phyloP scores from a whole-genome alignment of 805 yeast genomes.

The Myxozyma sirexii region DNA sequence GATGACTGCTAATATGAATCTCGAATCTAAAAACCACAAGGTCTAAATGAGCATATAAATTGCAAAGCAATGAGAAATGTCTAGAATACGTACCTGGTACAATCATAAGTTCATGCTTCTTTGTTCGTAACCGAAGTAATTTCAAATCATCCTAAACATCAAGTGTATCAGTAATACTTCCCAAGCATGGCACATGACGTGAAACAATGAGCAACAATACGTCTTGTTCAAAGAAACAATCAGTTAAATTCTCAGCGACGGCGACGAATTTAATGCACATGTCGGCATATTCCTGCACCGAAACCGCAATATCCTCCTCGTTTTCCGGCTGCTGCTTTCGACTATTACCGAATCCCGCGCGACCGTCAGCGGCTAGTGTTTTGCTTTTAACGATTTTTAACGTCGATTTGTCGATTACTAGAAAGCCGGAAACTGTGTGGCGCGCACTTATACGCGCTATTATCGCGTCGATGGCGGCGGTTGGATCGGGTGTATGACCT shows the following conservation, averaged over 20 bases:
- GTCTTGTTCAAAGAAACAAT: constrained; percentile 22
- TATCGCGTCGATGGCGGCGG: constrained; percentile 26
- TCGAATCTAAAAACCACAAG: constrained; percentile 6
- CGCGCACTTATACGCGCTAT: constrained; percentile 25
- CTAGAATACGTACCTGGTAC: constrained; percentile 25
- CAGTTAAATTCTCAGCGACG: constrained; percentile 12
- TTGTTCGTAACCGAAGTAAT: constrained; percentile 30
- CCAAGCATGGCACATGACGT: background rate
- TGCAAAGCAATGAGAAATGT: too few relatives aligned
- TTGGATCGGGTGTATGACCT: background rate
- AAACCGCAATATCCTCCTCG: background rate
- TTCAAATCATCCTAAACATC: constrained; percentile 21
- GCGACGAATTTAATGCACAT: constrained; percentile 20
- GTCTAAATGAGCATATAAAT: background rate
- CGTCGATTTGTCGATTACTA: constrained; percentile 26
- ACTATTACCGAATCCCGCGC: background rate
- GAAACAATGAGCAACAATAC: constrained; percentile 1
- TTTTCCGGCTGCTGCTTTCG: background rate
- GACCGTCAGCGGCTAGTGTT: constrained; percentile 19
- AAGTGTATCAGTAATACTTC: too few relatives aligned
- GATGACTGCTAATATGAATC: constrained; percentile 25
- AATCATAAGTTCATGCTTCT: constrained; percentile 29
- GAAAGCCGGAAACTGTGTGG: constrained; percentile 21
- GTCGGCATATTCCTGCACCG: constrained; percentile 16
- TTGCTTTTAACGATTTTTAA: constrained; percentile 14